Percentiles rank a stretch among this genome's conserved stretches.
These are phyloP conservation scores for Fusarium siculi DNA, from an alignment of 2,329 filamentous ascomycete genomes.

Conservation along the genomic window DNA sequence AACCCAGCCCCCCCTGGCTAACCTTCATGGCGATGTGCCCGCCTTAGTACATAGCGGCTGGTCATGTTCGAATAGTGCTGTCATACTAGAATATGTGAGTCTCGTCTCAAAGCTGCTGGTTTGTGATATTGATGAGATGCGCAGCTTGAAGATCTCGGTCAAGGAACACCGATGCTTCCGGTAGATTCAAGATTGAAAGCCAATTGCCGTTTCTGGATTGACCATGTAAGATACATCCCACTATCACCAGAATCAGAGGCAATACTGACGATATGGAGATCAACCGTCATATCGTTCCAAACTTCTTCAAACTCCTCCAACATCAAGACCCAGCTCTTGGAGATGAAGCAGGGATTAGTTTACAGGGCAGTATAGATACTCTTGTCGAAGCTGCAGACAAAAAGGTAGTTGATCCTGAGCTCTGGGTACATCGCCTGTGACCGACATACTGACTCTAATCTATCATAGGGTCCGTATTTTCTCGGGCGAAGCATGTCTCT, in stretches of 20 bases:
- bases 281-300: constrained; percentile 79
- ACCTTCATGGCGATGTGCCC: constrained; percentile 80
- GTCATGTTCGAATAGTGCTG: constrained; percentile 83
- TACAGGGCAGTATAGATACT: constrained; percentile 71
- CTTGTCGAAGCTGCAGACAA: constrained; percentile 61
- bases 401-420: constrained; percentile 43
- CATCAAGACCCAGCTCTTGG: constrained; percentile 70
- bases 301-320: constrained; percentile 79
- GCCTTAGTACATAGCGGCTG: constrained; percentile 82
- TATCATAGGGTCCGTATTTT: constrained; percentile 73
- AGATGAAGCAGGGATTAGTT: constrained; percentile 65
- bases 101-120: neutral
- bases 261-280: constrained; percentile 59
- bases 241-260: neutral
- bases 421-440: neutral
- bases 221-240: constrained; percentile 66
- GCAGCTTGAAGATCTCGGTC: constrained; percentile 77
- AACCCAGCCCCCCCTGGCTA: constrained; percentile 81
- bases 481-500: constrained; percentile 62
- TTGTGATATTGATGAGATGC: neutral
- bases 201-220: constrained; percentile 80
- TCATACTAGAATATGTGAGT: constrained; percentile 85
- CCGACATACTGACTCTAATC: neutral
- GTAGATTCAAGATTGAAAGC: constrained; percentile 73
- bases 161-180: constrained; percentile 71